Evolutionary conservation across 1,284 basidiomycete species (phyloP), one percentile per base, ranked within the genome.

Genomic region (Heterobasidion parviporum): DNA sequence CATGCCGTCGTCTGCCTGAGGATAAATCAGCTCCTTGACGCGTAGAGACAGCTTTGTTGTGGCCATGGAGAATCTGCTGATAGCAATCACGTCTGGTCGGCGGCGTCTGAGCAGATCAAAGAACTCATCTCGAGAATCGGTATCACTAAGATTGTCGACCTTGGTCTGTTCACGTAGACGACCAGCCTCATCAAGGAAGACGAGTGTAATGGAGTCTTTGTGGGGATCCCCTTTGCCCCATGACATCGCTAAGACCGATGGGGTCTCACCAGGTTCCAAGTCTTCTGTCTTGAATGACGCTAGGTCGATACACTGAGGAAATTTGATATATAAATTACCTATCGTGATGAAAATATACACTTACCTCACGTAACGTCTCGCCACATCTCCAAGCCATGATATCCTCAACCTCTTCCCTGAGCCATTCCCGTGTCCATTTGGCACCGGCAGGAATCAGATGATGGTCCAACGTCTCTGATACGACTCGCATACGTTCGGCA

Each of bases 151-250:
- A 64, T 94, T 94, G 72, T 98, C 95, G 54, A 98, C 81, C 65
- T 90, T 91, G 54, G 85, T 82, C 61, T 93, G 87, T 64, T 97
- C 92, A 18, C 93, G 88, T 65, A 97, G 78, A 54, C 92, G 89
- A 14, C 95, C 95, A 50, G 85, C 83, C 61, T 92, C 83, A 66
- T 98, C 95, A 53, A 98, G 70, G 71, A 88, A 91, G 54, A 97
- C 88, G 36, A 92, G 74, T 35, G 87, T 83, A 58, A 98, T 91
- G 1, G 88, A 86, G 69, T 99, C 96, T 64, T 88, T 89, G 63
- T 89, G 85, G 44, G 92, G 92, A 63, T 97, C 94, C 53, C 97
- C 97, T 67, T 89, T 88, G 49, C 97, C 97, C 82, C 94, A 94
- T 4, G 96, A 98, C 57, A 98, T 74, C 5, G 96, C 92, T 43